A percentile compares a stretch with the other conserved stretches of the same genome.
phyloP scores from a whole-genome alignment of 768 basidiomycete species.

The Lactarius indigo region DNA sequence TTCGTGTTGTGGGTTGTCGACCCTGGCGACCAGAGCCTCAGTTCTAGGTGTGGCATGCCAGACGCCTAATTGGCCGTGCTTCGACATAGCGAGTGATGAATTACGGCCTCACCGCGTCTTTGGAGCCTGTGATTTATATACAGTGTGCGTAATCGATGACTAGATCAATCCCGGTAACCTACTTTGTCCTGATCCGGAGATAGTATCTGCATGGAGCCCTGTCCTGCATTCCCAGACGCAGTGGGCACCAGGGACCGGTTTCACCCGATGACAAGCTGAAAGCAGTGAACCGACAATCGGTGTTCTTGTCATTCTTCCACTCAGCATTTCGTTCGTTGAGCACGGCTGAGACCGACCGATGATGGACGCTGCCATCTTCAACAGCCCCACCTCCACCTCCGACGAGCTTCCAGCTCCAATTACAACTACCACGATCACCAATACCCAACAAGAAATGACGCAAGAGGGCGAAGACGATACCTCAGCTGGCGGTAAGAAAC shows the following conservation, averaged over 20 bases:
- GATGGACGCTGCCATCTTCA: slow-evolving; percentile 1
- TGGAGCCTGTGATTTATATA: too few relatives aligned
- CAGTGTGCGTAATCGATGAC: too few relatives aligned
- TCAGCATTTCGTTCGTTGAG: neutral
- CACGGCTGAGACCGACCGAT: neutral
- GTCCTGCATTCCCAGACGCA: too few relatives aligned
- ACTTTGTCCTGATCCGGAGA: neutral
- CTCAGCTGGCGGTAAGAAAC: slow-evolving; percentile 37
- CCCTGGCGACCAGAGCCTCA: too few relatives aligned
- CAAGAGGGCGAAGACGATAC: slow-evolving; percentile 32
- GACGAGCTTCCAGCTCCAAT: slow-evolving; percentile 1
- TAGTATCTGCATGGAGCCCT: neutral
- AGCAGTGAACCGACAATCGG: too few relatives aligned
- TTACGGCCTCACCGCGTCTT: too few relatives aligned
- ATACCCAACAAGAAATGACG: slow-evolving; percentile 2
- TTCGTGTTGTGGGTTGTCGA: too few relatives aligned
- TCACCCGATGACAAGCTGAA: neutral
- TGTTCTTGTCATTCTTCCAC: neutral
- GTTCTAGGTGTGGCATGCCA: too few relatives aligned
- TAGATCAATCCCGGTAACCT: neutral
- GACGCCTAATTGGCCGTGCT: too few relatives aligned
- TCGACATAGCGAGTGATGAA: too few relatives aligned
- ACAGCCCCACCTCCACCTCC: slow-evolving; percentile 10
- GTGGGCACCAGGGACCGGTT: neutral
- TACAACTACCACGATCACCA: neutral